These are phyloP conservation scores for Xylariaceae sp. DNA, from an alignment of 2,329 filamentous ascomycete genomes.

Conservation along the genomic window DNA sequence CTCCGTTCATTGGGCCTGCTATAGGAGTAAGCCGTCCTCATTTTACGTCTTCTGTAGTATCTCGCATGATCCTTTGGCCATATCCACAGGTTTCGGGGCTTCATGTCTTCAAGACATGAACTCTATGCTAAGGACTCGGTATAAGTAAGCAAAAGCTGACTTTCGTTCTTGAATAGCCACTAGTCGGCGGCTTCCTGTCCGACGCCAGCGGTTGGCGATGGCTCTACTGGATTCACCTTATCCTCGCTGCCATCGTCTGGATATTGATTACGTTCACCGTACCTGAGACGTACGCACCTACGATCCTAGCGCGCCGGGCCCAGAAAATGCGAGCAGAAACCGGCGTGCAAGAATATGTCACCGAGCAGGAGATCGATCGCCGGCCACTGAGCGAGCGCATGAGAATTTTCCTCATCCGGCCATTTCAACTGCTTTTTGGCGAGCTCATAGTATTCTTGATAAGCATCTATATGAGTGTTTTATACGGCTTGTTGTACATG, in stretches of 20 bases:
- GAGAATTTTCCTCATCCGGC: slow-evolving; percentile 70
- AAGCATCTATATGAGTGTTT: slow-evolving; percentile 78
- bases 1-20: slow-evolving; percentile 77
- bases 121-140: no score
- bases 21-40: no score
- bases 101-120: no score
- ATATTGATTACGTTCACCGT: slow-evolving; percentile 80
- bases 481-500: slow-evolving; percentile 73
- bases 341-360: slow-evolving; percentile 64
- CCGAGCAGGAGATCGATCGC: slow-evolving; percentile 74
- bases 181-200: slow-evolving; percentile 72
- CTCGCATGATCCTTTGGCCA: no score
- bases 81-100: no score
- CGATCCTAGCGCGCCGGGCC: slow-evolving; percentile 67
- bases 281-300: slow-evolving; percentile 82
- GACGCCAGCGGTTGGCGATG: slow-evolving; percentile 73
- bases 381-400: slow-evolving; percentile 66
- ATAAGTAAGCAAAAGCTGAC: not conserved
- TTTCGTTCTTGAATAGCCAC: slow-evolving; percentile 66
- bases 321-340: slow-evolving; percentile 67
- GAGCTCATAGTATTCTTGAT: slow-evolving; percentile 85
- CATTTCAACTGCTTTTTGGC: slow-evolving; percentile 78
- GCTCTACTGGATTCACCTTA: slow-evolving; percentile 85
- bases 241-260: slow-evolving; percentile 67
- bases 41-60: no score